Percentiles rank a stretch among this genome's conserved stretches.
phyloP scores from a whole-genome alignment of 768 basidiomycete species.

The Cystoderma amianthinum region DNA sequence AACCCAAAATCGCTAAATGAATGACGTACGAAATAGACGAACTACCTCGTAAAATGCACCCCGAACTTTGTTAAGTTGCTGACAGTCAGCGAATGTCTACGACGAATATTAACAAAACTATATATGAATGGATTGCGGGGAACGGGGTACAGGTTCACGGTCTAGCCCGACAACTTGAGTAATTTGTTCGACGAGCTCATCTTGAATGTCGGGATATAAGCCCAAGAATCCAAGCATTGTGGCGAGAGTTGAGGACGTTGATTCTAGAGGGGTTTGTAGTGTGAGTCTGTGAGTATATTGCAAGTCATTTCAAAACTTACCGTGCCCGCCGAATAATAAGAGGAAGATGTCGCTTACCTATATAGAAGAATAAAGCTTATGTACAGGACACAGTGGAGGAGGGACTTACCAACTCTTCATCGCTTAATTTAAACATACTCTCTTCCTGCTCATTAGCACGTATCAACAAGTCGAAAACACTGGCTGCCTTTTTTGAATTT shows the following conservation, averaged over 20 bases:
- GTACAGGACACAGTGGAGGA: not conserved
- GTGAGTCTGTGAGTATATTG: too few relatives aligned
- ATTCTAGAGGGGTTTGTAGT: constrained; percentile 27
- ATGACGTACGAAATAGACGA: constrained; percentile 36
- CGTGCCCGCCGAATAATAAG: constrained; percentile 2
- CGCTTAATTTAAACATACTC: not conserved
- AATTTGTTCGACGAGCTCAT: constrained; percentile 34
- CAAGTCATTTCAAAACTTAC: constrained; percentile 1
- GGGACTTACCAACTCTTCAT: constrained; percentile 1
- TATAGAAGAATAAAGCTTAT: not conserved
- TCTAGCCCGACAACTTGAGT: constrained; percentile 22
- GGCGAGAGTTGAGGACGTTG: constrained; percentile 34
- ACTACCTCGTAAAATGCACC: constrained; percentile 37
- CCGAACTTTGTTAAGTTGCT: constrained; percentile 32
- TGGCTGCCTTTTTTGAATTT: too few relatives aligned
- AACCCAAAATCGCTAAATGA: not conserved
- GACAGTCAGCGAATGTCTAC: constrained; percentile 32
- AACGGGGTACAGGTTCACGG: constrained; percentile 28
- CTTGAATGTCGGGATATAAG: constrained; percentile 32
- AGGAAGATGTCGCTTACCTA: constrained; percentile 3
- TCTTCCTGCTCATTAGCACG: constrained; percentile 1
- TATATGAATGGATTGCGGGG: too few relatives aligned
- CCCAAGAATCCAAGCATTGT: constrained; percentile 35
- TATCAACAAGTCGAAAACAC: not conserved
- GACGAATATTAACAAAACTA: not conserved